Evolutionary conservation across 2,329 filamentous ascomycete genomes (phyloP).

Genomic region (Colletotrichum sp.): DNA sequence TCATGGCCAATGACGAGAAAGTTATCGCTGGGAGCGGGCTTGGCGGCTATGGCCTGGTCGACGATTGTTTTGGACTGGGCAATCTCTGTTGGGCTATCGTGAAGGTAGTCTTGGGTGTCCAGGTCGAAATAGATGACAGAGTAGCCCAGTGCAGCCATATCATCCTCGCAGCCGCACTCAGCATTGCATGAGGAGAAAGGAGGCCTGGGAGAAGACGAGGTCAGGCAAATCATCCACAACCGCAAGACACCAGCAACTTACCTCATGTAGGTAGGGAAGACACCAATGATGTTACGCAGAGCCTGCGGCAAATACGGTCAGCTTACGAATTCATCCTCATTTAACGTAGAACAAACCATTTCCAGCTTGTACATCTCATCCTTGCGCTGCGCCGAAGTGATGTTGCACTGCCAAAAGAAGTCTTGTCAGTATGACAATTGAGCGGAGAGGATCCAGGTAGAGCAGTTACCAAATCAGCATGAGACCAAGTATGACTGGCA

Average conservation of each 20-base stretch:
- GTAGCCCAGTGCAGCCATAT: slow-evolving; percentile 34
- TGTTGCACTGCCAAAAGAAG: slow-evolving; percentile 26
- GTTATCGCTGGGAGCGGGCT: slow-evolving; percentile 27
- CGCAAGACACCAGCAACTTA: neutral
- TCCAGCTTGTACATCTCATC: slow-evolving; percentile 30
- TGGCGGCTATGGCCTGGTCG: slow-evolving; percentile 34
- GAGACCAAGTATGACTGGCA: slow-evolving; percentile 43
- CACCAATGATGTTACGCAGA: slow-evolving; percentile 57
- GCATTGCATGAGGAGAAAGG: slow-evolving; percentile 48
- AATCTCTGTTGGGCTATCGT: slow-evolving; percentile 34
- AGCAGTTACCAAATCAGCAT: slow-evolving; percentile 40
- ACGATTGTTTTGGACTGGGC: slow-evolving; percentile 38
- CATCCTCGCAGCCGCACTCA: slow-evolving; percentile 7
- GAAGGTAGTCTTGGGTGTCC: slow-evolving; percentile 40
- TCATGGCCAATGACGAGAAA: slow-evolving; percentile 40
- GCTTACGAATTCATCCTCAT: slow-evolving; percentile 32
- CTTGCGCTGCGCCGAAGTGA: slow-evolving; percentile 40
- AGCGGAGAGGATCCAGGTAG: no score
- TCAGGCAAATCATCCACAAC: neutral
- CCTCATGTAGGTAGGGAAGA: slow-evolving; percentile 59
- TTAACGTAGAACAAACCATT: neutral
- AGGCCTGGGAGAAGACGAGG: slow-evolving; percentile 25
- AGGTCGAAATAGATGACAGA: slow-evolving; percentile 40
- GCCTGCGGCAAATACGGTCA: slow-evolving; percentile 52
- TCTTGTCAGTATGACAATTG: slow-evolving; percentile 36